These are phyloP conservation scores for Isatis lusitanica DNA, from an alignment of 441 rosid genomes.

Conservation along the genomic window DNA sequence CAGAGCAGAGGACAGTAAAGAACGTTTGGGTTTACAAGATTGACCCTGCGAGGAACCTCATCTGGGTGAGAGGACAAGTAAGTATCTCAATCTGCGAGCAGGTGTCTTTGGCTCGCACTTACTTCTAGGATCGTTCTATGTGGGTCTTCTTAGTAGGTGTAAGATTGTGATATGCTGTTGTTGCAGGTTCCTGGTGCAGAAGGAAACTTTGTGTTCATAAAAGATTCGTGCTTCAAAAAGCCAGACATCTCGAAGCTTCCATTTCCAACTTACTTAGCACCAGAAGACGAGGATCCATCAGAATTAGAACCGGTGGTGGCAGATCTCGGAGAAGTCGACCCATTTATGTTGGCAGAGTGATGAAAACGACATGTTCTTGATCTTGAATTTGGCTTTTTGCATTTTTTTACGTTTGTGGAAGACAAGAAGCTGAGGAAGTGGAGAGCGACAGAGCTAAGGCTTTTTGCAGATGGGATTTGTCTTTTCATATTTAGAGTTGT, in stretches of 20 bases:
- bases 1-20: constrained; percentile 76
- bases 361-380: constrained; percentile 24
- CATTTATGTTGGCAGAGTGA: constrained; percentile 81
- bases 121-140: not conserved
- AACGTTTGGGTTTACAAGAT: constrained; percentile 91
- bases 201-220: constrained; percentile 90
- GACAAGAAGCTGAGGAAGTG: constrained; percentile 41
- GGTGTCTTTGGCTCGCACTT: not conserved
- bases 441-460: constrained; percentile 21
- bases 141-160: constrained; percentile 1
- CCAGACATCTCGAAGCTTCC: constrained; percentile 78
- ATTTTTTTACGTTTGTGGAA: constrained; percentile 4
- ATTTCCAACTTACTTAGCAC: constrained; percentile 74
- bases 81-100: constrained; percentile 27
- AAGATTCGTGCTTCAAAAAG: constrained; percentile 77
- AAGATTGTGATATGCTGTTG: constrained; percentile 7
- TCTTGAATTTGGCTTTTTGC: constrained; percentile 25
- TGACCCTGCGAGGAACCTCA: constrained; percentile 84
- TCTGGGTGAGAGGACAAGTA: constrained; percentile 98
- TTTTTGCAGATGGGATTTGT: constrained; percentile 25
- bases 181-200: constrained; percentile 86
- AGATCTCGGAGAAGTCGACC: constrained; percentile 85
- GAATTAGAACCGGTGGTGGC: constrained; percentile 61
- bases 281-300: constrained; percentile 59
- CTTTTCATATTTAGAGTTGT: constrained; percentile 26